These are phyloP conservation scores for Xylona heveae DNA, from an alignment of 495 filamentous ascomycete genomes.

Conservation along the genomic window DNA sequence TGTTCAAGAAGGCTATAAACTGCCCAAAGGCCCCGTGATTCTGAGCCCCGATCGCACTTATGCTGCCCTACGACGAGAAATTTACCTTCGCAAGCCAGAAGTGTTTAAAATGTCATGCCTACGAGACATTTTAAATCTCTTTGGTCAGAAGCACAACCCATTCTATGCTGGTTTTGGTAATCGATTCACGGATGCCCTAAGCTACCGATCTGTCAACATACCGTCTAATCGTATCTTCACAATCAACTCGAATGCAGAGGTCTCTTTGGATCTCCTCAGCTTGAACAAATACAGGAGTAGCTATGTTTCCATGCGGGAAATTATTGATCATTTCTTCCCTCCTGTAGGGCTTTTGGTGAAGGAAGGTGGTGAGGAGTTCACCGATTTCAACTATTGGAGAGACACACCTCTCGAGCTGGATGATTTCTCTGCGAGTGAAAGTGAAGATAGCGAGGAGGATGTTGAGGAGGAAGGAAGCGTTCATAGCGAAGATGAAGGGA, in stretches of 20 bases:
- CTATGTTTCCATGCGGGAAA: slow-evolving; percentile 88
- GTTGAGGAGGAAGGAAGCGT: slow-evolving; percentile 5
- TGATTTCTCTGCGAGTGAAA: slow-evolving; percentile 60
- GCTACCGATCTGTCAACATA: slow-evolving; percentile 89
- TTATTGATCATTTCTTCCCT: slow-evolving; percentile 95
- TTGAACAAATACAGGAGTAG: slow-evolving; percentile 91
- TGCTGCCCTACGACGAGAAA: slow-evolving; percentile 79
- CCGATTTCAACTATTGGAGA: slow-evolving; percentile 78
- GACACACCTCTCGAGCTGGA: slow-evolving; percentile 52
- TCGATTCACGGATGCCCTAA: slow-evolving; percentile 84
- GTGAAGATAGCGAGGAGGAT: slow-evolving; percentile 22
- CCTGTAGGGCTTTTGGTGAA: slow-evolving; percentile 54
- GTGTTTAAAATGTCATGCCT: slow-evolving; percentile 99
- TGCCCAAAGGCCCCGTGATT: slow-evolving; percentile 84
- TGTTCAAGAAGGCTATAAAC: slow-evolving; percentile 60
- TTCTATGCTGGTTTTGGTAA: slow-evolving; percentile 98
- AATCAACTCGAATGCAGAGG: slow-evolving; percentile 95
- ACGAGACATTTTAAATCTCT: slow-evolving; percentile 78
- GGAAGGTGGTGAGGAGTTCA: slow-evolving; percentile 65
- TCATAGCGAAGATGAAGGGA: slow-evolving; percentile 6
- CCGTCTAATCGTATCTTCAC: slow-evolving; percentile 89
- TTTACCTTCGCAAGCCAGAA: slow-evolving; percentile 91
- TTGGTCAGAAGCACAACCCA: slow-evolving; percentile 53
- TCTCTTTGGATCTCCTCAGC: slow-evolving; percentile 74
- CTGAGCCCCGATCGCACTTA: slow-evolving; percentile 90